Percentiles rank a stretch among this genome's conserved stretches.
These are phyloP conservation scores for Trichoderma sp. DNA, from an alignment of 2,329 filamentous ascomycete genomes.

Conservation along the genomic window DNA sequence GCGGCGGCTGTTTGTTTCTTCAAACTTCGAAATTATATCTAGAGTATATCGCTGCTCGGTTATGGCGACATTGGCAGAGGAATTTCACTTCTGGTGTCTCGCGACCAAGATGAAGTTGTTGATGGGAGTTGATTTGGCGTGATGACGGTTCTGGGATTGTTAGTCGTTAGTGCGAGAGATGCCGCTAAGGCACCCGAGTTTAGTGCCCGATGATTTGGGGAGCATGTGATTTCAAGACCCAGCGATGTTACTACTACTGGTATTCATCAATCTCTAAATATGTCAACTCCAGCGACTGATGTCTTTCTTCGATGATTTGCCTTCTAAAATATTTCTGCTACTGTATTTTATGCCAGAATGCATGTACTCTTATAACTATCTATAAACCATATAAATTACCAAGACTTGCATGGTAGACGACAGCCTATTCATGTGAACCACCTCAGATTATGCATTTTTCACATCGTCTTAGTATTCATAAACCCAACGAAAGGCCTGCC, in stretches of 20 bases:
- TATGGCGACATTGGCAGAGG: background rate
- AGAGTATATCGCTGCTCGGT: background rate
- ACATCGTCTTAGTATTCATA: background rate
- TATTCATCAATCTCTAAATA: background rate
- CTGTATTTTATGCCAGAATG: background rate
- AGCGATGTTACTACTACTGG: background rate
- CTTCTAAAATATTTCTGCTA: too few species aligned
- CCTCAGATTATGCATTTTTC: background rate
- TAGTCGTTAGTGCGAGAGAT: background rate
- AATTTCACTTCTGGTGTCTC: background rate
- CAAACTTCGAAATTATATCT: background rate
- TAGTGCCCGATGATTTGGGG: slow-evolving; percentile 1
- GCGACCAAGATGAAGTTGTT: background rate
- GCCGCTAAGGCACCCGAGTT: background rate
- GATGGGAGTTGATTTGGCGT: background rate
- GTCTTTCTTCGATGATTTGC: background rate
- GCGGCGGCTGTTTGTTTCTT: background rate
- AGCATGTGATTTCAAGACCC: slow-evolving; percentile 1
- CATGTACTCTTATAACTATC: background rate
- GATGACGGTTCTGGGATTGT: background rate
- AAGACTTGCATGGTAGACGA: too few species aligned
- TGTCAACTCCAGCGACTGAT: background rate
- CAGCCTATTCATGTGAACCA: background rate
- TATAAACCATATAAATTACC: background rate
- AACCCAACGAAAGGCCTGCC: background rate